Base-by-base conservation (phyloP, 2,329 filamentous ascomycete genomes). In the Ophiocordyceps unilateralis region DNA sequence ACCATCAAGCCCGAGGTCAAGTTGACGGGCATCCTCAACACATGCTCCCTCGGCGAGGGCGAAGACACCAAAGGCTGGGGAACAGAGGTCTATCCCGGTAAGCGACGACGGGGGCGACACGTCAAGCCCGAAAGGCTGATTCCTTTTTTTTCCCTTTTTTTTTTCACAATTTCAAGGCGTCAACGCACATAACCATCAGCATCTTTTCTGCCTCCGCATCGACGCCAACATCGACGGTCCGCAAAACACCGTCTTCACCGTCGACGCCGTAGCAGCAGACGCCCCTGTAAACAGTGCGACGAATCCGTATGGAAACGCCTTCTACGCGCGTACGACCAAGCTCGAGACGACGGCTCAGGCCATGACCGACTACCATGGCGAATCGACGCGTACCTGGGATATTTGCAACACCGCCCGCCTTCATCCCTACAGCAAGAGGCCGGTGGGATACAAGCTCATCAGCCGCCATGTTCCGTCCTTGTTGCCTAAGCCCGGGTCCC, bases 231-330 rank as follows among this genome's bases (percentile, higher is more conserved):
- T 82, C 39, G 76, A 81, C 52, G 76, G 76, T 0, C 64, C 71
- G 48, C 60, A 63, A 20, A 81, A 81, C 56, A 71, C 73, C 0
- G 63, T 87, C 46, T 78, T 83, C 63, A 74, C 83, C 58, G 79
- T 81, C 39, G 81, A 87, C 51, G 79, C 81, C 4, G 64, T 68
- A 1, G 67, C 62, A 10, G 76, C 75, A 0, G 64, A 74, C 0
- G 79, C 72, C 10, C 72, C 75, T 37, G 70, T 81, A 0, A 81
- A 81, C 11, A 79, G 74, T 41, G 61, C 65, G 9, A 78, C 83
- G 57, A 86, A 87, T 59, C 74, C 69, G 44, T 80, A 83, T 56
- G 81, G 82, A 47, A 86, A 86, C 53, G 81, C 78, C 6, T 86
- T 85, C 59, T 84, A 54, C 45, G 52, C 47, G 47, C 51, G 49